Evolutionary conservation across 129 eudicot genomes (phyloP).

Genomic region (Escallonia herrerae): DNA sequence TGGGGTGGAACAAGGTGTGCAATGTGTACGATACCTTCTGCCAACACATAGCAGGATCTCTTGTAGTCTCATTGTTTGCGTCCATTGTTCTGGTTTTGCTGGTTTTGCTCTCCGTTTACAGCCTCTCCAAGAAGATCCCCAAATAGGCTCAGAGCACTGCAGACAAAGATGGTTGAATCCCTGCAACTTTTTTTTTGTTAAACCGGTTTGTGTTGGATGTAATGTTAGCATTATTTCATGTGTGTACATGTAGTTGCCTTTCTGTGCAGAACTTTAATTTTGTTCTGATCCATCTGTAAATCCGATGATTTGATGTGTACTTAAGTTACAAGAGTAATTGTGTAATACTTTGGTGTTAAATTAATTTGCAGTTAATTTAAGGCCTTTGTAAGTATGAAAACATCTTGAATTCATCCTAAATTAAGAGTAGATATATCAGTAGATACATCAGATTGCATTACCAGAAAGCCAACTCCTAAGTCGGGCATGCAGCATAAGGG

Average conservation of each 20-base stretch:
- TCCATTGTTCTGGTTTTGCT: slow-evolving; percentile 56
- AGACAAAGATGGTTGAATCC: not conserved
- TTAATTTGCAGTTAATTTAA: too few relatives aligned
- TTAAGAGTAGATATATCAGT: too few relatives aligned
- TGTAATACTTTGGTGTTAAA: too few relatives aligned
- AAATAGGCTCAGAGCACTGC: slow-evolving; percentile 10
- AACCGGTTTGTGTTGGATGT: not conserved
- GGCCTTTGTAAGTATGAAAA: too few relatives aligned
- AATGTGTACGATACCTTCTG: slow-evolving; percentile 40
- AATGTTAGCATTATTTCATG: not conserved
- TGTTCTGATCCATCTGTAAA: not conserved
- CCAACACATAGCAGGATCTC: slow-evolving; percentile 35
- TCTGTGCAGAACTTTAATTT: not conserved
- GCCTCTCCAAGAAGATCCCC: slow-evolving; percentile 51
- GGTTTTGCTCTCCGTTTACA: slow-evolving; percentile 37
- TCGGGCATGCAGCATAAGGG: too few relatives aligned
- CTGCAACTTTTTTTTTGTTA: not conserved
- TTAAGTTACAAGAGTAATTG: too few relatives aligned
- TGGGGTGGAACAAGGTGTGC: slow-evolving; percentile 51
- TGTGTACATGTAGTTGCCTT: not conserved
- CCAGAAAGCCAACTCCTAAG: too few relatives aligned
- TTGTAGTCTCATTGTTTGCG: slow-evolving; percentile 35
- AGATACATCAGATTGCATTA: too few relatives aligned
- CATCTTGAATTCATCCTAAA: too few relatives aligned
- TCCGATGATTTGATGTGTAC: not conserved